A percentile compares a stretch with the other conserved stretches of the same genome.
These are phyloP conservation scores for Lachancea sp. DNA, from an alignment of 805 yeast genomes.

Conservation along the genomic window DNA sequence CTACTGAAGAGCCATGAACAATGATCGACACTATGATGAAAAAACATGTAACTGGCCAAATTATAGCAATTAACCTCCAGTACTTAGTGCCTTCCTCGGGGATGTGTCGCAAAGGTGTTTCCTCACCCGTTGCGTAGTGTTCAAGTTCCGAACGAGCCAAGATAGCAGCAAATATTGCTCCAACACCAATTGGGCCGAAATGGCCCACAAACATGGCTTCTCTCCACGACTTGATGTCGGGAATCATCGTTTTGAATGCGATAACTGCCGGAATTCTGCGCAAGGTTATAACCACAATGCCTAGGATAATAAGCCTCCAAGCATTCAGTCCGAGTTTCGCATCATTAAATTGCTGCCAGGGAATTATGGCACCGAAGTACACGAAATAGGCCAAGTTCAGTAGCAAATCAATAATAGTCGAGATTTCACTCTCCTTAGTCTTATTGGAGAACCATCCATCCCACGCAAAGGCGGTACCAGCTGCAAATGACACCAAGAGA, in stretches of 20 bases:
- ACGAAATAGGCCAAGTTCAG: constrained; percentile 82
- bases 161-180: constrained; percentile 81
- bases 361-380: constrained; percentile 84
- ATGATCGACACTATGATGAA: constrained; percentile 74
- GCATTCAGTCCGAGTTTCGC: constrained; percentile 54
- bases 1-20: constrained; percentile 89
- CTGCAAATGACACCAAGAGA: constrained; percentile 80
- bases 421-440: constrained; percentile 80
- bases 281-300: constrained; percentile 65
- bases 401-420: constrained; percentile 82
- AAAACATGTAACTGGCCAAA: constrained; percentile 84
- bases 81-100: constrained; percentile 46
- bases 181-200: constrained; percentile 95
- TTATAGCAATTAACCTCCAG: constrained; percentile 51
- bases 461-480: constrained; percentile 93
- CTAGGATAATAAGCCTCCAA: constrained; percentile 75
- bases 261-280: constrained; percentile 81
- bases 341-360: constrained; percentile 76
- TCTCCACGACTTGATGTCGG: constrained; percentile 86
- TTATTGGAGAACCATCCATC: constrained; percentile 80
- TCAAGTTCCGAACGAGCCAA: constrained; percentile 71
- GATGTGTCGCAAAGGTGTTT: constrained; percentile 48
- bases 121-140: constrained; percentile 40
- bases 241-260: constrained; percentile 67
- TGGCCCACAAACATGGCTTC: constrained; percentile 93